Percentiles rank a stretch among this genome's conserved stretches.
Evolutionary conservation across 352 stramenopile species (phyloP).

Genomic region (Thalassiosira allenii): DNA sequence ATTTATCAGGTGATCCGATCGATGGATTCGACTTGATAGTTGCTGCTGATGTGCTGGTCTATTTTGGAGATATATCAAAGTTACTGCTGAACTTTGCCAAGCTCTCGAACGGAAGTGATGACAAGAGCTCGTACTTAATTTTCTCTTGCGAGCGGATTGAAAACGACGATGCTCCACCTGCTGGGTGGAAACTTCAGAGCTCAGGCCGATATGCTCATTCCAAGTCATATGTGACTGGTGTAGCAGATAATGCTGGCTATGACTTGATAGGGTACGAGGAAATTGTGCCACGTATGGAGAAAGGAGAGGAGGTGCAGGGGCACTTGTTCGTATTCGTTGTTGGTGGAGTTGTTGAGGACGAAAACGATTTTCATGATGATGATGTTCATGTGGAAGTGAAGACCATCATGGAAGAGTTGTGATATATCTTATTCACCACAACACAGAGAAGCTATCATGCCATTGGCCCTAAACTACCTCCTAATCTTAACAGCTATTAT

Average conservation of each 20-base stretch:
- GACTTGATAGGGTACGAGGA: slow-evolving; percentile 63
- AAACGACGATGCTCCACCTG: slow-evolving; percentile 49
- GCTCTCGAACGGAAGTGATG: slow-evolving; percentile 39
- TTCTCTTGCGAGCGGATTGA: slow-evolving; percentile 78
- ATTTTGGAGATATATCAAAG: slow-evolving; percentile 74
- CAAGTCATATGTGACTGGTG: slow-evolving; percentile 62
- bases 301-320: slow-evolving; percentile 68
- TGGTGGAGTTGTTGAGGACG: slow-evolving; percentile 7
- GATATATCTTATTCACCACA: too few species aligned
- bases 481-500: too few species aligned
- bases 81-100: slow-evolving; percentile 70
- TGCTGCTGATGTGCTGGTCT: slow-evolving; percentile 83
- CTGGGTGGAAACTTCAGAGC: slow-evolving; percentile 66
- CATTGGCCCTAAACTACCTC: too few species aligned
- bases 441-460: too few species aligned
- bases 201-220: slow-evolving; percentile 81
- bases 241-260: slow-evolving; percentile 60
- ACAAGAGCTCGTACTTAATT: slow-evolving; percentile 49
- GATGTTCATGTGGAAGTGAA: too few species aligned
- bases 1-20: slow-evolving; percentile 4
- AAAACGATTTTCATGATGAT: neutral
- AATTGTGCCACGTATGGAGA: slow-evolving; percentile 79
- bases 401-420: too few species aligned
- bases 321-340: slow-evolving; percentile 74
- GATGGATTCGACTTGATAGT: slow-evolving; percentile 81